Conservation (phyloP, 2,329 filamentous ascomycete genomes). For the Trichoderma guizhouense region DNA sequence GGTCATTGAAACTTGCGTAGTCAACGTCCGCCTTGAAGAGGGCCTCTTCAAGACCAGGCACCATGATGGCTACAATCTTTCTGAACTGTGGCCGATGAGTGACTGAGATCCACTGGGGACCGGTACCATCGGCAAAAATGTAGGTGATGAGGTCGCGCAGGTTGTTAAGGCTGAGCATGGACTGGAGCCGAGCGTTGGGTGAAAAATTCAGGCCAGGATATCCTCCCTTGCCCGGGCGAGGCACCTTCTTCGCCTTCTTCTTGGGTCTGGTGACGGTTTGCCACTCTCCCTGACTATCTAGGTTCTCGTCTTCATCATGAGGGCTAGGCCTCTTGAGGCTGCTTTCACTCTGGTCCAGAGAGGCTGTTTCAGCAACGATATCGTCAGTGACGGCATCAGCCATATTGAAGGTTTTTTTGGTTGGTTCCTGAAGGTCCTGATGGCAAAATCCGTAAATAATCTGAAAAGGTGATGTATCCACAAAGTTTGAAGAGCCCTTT, state of each 20-base stretch:
- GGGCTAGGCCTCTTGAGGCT: slow-evolving; percentile 50
- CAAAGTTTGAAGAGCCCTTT: background rate
- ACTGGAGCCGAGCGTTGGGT: slow-evolving; percentile 54
- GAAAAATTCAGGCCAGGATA: slow-evolving; percentile 61
- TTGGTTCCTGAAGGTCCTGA: background rate
- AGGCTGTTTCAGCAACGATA: slow-evolving; percentile 18
- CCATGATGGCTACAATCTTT: slow-evolving; percentile 86
- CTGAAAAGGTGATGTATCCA: background rate
- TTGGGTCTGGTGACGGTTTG: slow-evolving; percentile 51
- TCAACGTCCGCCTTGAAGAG: slow-evolving; percentile 72
- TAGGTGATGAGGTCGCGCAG: slow-evolving; percentile 63
- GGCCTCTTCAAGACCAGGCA: slow-evolving; percentile 83
- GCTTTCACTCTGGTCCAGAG: slow-evolving; percentile 31
- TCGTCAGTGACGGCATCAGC: slow-evolving; percentile 14
- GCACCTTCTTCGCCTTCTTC: slow-evolving; percentile 61
- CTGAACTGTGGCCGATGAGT: slow-evolving; percentile 61
- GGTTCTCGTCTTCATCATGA: slow-evolving; percentile 38
- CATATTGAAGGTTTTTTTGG: slow-evolving; percentile 16
- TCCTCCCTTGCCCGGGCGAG: slow-evolving; percentile 52
- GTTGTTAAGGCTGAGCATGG: slow-evolving; percentile 60
- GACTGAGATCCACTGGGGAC: slow-evolving; percentile 64
- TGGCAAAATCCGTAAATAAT: background rate
- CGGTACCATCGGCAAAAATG: slow-evolving; percentile 62
- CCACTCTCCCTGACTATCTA: slow-evolving; percentile 46
- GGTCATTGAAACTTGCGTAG: slow-evolving; percentile 44